Evolutionary conservation across 2,329 filamentous ascomycete species (phyloP), one percentile per base, ranked within the genome.

Genomic region (Zarea fungicola): DNA sequence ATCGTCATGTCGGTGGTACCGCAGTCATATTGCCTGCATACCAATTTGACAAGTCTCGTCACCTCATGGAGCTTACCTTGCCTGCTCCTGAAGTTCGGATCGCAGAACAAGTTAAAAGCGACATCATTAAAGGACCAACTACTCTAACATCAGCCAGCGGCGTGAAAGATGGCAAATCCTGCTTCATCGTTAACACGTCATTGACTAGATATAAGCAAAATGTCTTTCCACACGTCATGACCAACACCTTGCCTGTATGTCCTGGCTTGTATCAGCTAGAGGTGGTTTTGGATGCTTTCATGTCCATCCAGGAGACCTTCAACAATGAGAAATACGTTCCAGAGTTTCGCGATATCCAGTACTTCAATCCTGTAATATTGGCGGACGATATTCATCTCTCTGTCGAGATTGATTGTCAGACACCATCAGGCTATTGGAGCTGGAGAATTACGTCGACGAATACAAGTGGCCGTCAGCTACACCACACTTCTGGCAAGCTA

Each of bases 41-140:
- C 48, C 70, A 73, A 36, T 73, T 74, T 50, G 68, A 72, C 13
- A 64, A 66, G 37, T 41, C 56, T 0, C 45, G 56, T 0, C 70
- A 73, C 42, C 73, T 70, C 70, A 40, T 72, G 11, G 60, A 67
- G 2, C 42, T 66, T n/a, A 22, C 40, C 4, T 25, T n/a, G n/a
- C n/a, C n/a, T n/a, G n/a, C n/a, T n/a, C n/a, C n/a, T n/a, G n/a
- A n/a, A n/a, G n/a, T n/a, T n/a, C n/a, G n/a, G n/a, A n/a, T n/a
- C n/a, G n/a, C n/a, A n/a, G n/a, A n/a, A n/a, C n/a, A n/a, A n/a
- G n/a, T n/a, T n/a, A n/a, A n/a, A n/a, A n/a, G n/a, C n/a, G n/a
- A n/a, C n/a, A n/a, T n/a, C n/a, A n/a, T n/a, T n/a, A n/a, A n/a
- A n/a, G n/a, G n/a, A n/a, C n/a, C n/a, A n/a, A n/a, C n/a, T n/a